Conservation (phyloP, 495 filamentous ascomycete genomes). For the Cercophora samala region DNA sequence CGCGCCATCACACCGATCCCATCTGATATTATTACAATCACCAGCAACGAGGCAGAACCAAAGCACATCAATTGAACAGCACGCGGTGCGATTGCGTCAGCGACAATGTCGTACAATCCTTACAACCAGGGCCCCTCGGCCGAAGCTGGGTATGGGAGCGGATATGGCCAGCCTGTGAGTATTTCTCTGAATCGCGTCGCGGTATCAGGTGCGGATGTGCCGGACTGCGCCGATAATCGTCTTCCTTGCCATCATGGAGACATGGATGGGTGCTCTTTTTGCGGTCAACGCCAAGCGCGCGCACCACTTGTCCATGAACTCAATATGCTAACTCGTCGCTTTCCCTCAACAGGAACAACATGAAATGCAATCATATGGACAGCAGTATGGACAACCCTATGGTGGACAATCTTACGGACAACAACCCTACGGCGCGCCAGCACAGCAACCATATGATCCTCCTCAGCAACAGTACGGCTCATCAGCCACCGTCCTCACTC, state of each 20-base stretch:
- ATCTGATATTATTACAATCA: not conserved
- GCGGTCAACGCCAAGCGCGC: not conserved
- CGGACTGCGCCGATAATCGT: not conserved
- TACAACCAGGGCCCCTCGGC: constrained; percentile 44
- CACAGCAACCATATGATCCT: constrained; percentile 16
- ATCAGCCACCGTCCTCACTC: constrained; percentile 40
- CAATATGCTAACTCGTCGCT: not conserved
- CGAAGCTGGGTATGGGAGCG: constrained; percentile 46
- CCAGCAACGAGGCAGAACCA: not conserved
- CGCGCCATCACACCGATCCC: not conserved
- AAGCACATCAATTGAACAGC: constrained; percentile 20
- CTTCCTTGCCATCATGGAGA: not conserved
- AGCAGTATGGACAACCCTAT: constrained; percentile 25
- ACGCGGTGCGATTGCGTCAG: constrained; percentile 13
- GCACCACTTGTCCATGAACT: not conserved
- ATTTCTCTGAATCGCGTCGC: constrained; percentile 10
- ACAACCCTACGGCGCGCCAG: constrained; percentile 13
- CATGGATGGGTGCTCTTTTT: not conserved
- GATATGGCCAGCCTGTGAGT: constrained; percentile 32
- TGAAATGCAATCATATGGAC: constrained; percentile 38
- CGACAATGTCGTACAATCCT: constrained; percentile 47
- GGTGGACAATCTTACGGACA: constrained; percentile 7
- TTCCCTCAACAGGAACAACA: constrained; percentile 34
- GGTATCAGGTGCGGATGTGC: not conserved
- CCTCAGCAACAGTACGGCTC: constrained; percentile 21